These are phyloP conservation scores for Colletotrichum sp. DNA, from an alignment of 2,329 filamentous ascomycete genomes.

Conservation along the genomic window DNA sequence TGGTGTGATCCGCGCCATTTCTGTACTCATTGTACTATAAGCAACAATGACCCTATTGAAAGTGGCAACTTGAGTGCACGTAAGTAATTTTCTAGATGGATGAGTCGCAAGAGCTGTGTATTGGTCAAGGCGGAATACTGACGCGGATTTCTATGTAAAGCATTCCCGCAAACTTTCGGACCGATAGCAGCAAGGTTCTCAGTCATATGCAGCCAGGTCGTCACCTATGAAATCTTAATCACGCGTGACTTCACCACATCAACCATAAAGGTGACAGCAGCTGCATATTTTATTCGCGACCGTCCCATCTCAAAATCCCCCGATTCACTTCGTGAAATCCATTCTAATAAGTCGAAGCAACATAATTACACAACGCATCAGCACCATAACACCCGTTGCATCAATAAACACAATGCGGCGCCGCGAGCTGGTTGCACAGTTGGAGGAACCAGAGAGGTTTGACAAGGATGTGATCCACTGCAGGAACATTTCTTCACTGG, in stretches of 20 bases:
- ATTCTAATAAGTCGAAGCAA: not conserved
- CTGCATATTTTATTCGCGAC: not conserved
- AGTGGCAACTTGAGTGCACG: not conserved
- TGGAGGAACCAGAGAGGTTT: not conserved
- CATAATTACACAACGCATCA: not conserved
- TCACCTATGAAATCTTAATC: not conserved
- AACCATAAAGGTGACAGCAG: not conserved
- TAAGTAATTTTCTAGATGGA: not conserved
- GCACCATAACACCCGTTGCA: not conserved
- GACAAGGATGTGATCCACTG: not conserved
- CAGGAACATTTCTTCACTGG: not conserved
- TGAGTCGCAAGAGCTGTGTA: not conserved
- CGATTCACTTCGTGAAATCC: not conserved
- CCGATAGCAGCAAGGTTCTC: not conserved
- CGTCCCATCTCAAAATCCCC: rapidly evolving
- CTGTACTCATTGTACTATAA: not conserved
- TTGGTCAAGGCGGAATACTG: not conserved
- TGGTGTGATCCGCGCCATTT: not conserved
- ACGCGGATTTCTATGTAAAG: not conserved
- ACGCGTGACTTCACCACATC: not conserved
- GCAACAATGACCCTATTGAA: not conserved
- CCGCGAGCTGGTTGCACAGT: not conserved
- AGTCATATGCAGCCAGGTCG: not conserved
- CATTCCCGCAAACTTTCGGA: not conserved
- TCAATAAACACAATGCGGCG: not conserved